phyloP scores from a whole-genome alignment of 345 rosid species.

The Rhizophora mangle region DNA sequence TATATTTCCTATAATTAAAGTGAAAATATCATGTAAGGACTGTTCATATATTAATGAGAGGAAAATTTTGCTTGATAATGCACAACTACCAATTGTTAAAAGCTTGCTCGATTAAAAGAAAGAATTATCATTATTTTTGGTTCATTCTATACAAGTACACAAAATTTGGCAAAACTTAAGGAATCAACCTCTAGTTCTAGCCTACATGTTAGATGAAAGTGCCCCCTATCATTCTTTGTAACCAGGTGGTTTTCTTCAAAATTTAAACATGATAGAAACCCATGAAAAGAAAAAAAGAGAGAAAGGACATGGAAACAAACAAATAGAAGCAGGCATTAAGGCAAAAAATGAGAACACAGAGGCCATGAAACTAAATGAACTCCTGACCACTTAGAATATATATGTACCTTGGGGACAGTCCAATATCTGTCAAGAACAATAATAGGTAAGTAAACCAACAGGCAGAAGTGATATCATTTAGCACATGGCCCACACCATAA shows the following conservation, averaged over 20 bases:
- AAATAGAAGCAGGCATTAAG: neutral
- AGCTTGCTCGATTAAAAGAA: no score
- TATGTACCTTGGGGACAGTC: constrained; percentile 70
- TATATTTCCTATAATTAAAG: neutral
- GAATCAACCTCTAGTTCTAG: no score
- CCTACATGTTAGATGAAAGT: no score
- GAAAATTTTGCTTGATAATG: no score
- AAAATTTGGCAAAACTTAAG: no score
- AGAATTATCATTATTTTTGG: no score
- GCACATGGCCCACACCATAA: constrained; percentile 95
- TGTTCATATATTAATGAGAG: neutral
- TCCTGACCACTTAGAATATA: neutral
- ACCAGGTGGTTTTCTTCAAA: no score
- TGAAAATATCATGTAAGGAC: neutral
- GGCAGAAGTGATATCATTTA: constrained; percentile 92
- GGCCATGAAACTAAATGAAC: neutral
- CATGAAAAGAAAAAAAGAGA: no score
- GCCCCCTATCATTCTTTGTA: no score
- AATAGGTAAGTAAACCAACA: constrained; percentile 98
- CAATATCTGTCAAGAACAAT: constrained; percentile 78
- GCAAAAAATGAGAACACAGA: neutral
- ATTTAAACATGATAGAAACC: no score
- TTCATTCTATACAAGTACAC: no score
- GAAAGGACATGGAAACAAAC: neutral
- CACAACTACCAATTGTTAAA: no score